Evolutionary conservation across 768 basidiomycete species (phyloP).

Genomic region (Suillus luteus): DNA sequence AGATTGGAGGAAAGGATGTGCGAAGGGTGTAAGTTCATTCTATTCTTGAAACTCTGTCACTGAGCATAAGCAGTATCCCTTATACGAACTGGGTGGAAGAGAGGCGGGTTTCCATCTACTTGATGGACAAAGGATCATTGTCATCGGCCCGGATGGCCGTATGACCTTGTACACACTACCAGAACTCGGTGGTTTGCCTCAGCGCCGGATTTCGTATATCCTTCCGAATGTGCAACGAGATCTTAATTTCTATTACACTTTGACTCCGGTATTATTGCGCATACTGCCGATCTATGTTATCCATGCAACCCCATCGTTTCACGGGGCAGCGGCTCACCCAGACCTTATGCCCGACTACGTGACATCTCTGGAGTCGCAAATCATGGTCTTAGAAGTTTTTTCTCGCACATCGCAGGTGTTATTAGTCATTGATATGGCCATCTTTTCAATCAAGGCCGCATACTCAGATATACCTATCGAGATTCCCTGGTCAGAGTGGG

Average conservation of each 20-base stretch:
- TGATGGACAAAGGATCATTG: not conserved
- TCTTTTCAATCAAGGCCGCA: not conserved
- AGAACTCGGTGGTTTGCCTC: not conserved
- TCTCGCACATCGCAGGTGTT: not conserved
- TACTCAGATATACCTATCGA: not conserved
- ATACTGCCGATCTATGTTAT: not conserved
- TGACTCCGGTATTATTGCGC: not conserved
- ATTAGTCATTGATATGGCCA: not conserved
- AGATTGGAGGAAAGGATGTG: not conserved
- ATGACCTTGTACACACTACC: not conserved
- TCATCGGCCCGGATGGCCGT: not conserved
- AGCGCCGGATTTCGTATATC: not conserved
- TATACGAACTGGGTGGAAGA: not conserved
- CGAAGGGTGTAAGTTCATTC: not conserved
- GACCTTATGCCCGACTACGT: not conserved
- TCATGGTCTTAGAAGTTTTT: not conserved
- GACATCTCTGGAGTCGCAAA: not conserved
- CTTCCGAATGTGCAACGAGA: not conserved
- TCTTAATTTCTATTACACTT: not conserved
- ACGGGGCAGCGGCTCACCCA: not conserved
- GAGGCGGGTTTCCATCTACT: not conserved
- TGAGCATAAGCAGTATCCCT: not conserved
- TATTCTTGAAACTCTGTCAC: not conserved
- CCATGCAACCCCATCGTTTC: not conserved
- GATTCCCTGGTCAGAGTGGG: constrained; percentile 3